Base-by-base conservation (phyloP, 352 stramenopile species). In the Phytophthora brassicae region DNA sequence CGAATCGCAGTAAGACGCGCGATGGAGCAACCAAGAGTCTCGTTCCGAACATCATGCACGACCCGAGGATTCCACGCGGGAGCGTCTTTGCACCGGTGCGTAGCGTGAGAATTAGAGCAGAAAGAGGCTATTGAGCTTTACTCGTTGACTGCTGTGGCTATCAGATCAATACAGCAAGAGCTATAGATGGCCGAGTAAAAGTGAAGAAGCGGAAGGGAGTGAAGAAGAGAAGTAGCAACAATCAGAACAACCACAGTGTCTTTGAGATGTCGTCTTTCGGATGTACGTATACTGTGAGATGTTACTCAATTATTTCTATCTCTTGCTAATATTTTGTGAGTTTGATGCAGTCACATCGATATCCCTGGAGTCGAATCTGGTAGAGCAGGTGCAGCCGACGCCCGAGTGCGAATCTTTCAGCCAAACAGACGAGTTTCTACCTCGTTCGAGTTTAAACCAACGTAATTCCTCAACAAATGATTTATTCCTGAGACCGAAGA, bases 31-130 rank as follows among this genome's bases (percentile, higher is more conserved):
- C 45, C 51, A 86, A 81, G 38, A 33, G 65, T 2, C 29, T 65
- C 17, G 60, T 67, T 19, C 67, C 77, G 12, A 92, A 92, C 43
- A 92, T 90, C 50, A 92, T 92, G 83, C 77, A 90, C 57, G 79
- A 92, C 35, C 79, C 79, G 28, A 79, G 83, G 22, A 73, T 92
- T 12, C 66, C 73, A 28, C 68, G 83, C 29, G 83, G 83, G 2
- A 90, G 74, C 33, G 77, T 90, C 19, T 92, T 88, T 28, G 80
- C 80, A 4, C 56, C 71, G 36, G 79, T 89, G 47, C 26, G 22
- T 19, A 16, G 33, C 26, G 26, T 8, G 4, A 31, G 7, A 20
- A 55, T 19, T 16, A 23, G n/a, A 45, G 31, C 11, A 11, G 16
- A 9, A 3, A 22, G 41, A 44, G 20, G 28, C 33, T n/a, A 43